Conservation (phyloP, 1,139 yeast genomes). For the Blastobotrys capitulatus region DNA sequence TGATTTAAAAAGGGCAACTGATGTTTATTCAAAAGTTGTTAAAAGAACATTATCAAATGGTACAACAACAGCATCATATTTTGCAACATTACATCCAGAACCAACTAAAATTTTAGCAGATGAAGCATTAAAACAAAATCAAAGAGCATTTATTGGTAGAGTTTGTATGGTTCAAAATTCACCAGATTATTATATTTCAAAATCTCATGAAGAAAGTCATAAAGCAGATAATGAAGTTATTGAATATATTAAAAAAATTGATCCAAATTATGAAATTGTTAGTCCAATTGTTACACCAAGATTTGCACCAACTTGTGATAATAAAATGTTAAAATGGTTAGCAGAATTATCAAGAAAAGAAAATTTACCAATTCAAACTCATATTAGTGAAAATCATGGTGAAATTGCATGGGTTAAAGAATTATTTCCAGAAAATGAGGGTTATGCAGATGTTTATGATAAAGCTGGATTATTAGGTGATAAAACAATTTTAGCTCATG, state of each 20-base stretch:
- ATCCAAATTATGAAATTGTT: slow-evolving; percentile 47
- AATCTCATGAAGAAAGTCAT: slow-evolving; percentile 49
- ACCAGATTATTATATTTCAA: slow-evolving; percentile 64
- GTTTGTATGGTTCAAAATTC: slow-evolving; percentile 84
- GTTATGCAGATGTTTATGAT: slow-evolving; percentile 76
- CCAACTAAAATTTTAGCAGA: slow-evolving; percentile 76
- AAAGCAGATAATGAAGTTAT: slow-evolving; percentile 54
- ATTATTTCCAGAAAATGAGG: slow-evolving; percentile 63
- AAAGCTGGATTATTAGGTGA: slow-evolving; percentile 52
- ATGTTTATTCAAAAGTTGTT: slow-evolving; percentile 61
- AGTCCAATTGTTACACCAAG: slow-evolving; percentile 85
- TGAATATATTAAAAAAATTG: slow-evolving; percentile 47
- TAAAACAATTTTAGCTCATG: slow-evolving; percentile 83
- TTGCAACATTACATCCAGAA: slow-evolving; percentile 75
- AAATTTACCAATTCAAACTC: slow-evolving; percentile 78
- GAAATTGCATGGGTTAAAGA: slow-evolving; percentile 74
- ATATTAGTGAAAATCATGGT: slow-evolving; percentile 68
- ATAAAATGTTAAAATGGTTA: slow-evolving; percentile 53
- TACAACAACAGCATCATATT: slow-evolving; percentile 89
- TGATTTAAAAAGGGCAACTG: slow-evolving; percentile 48
- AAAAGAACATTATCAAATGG: slow-evolving; percentile 66
- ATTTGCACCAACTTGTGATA: slow-evolving; percentile 86
- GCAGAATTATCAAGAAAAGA: slow-evolving; percentile 51
- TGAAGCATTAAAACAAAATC: slow-evolving; percentile 60
- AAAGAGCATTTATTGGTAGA: slow-evolving; percentile 86